Evolutionary conservation across 208 protist species (phyloP).

Genomic region (Wallacemonas sp.): DNA sequence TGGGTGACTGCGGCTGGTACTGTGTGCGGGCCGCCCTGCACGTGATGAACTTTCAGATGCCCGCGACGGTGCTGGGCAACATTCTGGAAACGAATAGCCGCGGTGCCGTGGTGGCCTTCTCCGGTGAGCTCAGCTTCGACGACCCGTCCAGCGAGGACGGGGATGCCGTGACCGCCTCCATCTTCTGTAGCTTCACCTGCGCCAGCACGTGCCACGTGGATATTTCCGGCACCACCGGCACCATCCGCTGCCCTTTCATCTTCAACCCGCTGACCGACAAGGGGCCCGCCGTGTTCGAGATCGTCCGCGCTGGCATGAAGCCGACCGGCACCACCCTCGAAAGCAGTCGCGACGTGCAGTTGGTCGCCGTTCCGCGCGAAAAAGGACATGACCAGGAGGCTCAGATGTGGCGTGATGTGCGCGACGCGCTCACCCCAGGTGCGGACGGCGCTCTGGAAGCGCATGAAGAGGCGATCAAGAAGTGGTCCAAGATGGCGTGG

Average conservation of each 20-base stretch:
- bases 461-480: constrained; percentile 25
- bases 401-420: constrained; percentile 61
- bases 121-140: constrained; percentile 53
- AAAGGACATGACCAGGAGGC: constrained; percentile 42
- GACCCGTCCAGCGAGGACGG: constrained; percentile 8
- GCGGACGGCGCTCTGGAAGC: constrained; percentile 25
- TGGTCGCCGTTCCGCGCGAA: constrained; percentile 40
- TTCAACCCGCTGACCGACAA: constrained; percentile 28
- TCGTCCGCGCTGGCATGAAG: constrained; percentile 22
- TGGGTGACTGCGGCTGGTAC: constrained; percentile 82
- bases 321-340: constrained; percentile 17
- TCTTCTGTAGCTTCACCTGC: constrained; percentile 26
- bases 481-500: constrained; percentile 54
- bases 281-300: constrained; percentile 21
- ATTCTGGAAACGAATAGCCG: constrained; percentile 44
- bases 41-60: constrained; percentile 56
- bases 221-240: constrained; percentile 37
- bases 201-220: constrained; percentile 33
- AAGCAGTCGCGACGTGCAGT: constrained; percentile 23
- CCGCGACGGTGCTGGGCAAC: constrained; percentile 42
- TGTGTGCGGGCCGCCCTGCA: constrained; percentile 72
- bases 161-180: constrained; percentile 17
- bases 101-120: constrained; percentile 62
- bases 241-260: constrained; percentile 39
- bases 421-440: constrained; percentile 19